These are phyloP conservation scores for Wallacemonas sp. DNA, from an alignment of 208 protist genomes.

Conservation along the genomic window DNA sequence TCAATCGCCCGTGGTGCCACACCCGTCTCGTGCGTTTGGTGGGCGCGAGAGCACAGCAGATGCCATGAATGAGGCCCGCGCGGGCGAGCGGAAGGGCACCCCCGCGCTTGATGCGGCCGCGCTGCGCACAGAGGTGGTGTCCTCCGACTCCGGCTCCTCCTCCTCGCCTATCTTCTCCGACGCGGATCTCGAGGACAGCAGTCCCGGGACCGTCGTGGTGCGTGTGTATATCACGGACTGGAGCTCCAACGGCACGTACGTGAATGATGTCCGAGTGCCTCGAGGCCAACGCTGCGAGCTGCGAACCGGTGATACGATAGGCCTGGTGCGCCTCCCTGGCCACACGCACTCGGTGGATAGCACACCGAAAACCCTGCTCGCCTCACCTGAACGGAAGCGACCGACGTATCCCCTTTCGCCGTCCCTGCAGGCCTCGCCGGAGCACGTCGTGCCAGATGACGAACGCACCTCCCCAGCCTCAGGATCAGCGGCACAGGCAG, in stretches of 20 bases:
- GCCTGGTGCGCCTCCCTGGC: conserved; percentile 40
- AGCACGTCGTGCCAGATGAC: too few species aligned
- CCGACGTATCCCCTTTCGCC: too few species aligned
- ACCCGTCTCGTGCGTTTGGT: too few species aligned
- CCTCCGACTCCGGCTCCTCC: background rate
- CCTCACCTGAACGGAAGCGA: too few species aligned
- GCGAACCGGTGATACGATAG: conserved; percentile 61
- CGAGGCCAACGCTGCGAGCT: conserved; percentile 37
- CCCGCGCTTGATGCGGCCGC: background rate
- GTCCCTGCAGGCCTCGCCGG: too few species aligned
- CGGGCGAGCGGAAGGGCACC: background rate
- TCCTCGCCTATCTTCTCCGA: background rate
- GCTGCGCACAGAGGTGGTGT: background rate
- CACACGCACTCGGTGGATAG: background rate
- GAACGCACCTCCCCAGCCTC: too few species aligned
- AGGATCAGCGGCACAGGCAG: background rate
- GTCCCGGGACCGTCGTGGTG: background rate
- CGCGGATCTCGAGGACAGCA: background rate
- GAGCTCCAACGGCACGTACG: conserved; percentile 77
- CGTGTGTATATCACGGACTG: conserved; percentile 54
- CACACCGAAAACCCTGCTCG: too few species aligned
- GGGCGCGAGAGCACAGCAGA: too few species aligned
- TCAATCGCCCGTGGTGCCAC: background rate
- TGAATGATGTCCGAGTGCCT: conserved; percentile 65
- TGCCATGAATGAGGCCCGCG: too few species aligned